Evolutionary conservation across 108 stramenopile species (phyloP).

Genomic region (Asterionellopsis glacialis): DNA sequence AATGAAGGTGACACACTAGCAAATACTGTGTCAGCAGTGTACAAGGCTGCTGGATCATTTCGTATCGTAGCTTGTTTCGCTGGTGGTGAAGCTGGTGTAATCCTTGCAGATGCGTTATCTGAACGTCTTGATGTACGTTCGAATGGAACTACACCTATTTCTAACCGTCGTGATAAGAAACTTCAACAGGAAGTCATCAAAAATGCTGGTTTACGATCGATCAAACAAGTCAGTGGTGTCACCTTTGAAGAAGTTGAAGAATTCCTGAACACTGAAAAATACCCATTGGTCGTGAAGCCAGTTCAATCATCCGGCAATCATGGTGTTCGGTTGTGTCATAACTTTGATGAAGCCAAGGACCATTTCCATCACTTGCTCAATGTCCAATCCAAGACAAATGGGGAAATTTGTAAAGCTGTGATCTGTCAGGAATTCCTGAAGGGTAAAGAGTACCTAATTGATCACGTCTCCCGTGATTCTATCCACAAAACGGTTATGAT

Average conservation of each 20-base stretch:
- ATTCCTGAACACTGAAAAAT: constrained; percentile 68
- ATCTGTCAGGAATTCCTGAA: constrained; percentile 89
- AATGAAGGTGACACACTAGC: constrained; percentile 45
- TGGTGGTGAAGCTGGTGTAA: constrained; percentile 76
- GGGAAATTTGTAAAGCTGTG: constrained; percentile 80
- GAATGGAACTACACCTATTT: constrained; percentile 61
- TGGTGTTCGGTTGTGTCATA: constrained; percentile 88
- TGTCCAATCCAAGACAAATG: constrained; percentile 75
- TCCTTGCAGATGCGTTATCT: constrained; percentile 63
- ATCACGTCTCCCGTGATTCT: constrained; percentile 82
- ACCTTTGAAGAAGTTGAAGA: constrained; percentile 64
- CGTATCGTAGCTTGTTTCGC: constrained; percentile 58
- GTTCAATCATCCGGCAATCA: constrained; percentile 90
- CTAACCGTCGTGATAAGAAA: constrained; percentile 76
- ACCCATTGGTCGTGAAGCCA: constrained; percentile 91
- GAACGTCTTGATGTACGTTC: constrained; percentile 38
- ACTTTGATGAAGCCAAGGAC: constrained; percentile 80
- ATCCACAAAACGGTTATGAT: constrained; percentile 88
- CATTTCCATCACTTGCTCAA: constrained; percentile 85
- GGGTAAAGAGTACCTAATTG: constrained; percentile 91
- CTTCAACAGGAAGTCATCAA: constrained; percentile 77
- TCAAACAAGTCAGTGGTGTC: constrained; percentile 73
- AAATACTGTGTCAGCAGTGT: constrained; percentile 41
- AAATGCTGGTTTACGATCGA: constrained; percentile 62
- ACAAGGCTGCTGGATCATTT: constrained; percentile 49